phyloP scores from a whole-genome alignment of 352 stramenopile genomes.

The Salisapilia sapeloensis region DNA sequence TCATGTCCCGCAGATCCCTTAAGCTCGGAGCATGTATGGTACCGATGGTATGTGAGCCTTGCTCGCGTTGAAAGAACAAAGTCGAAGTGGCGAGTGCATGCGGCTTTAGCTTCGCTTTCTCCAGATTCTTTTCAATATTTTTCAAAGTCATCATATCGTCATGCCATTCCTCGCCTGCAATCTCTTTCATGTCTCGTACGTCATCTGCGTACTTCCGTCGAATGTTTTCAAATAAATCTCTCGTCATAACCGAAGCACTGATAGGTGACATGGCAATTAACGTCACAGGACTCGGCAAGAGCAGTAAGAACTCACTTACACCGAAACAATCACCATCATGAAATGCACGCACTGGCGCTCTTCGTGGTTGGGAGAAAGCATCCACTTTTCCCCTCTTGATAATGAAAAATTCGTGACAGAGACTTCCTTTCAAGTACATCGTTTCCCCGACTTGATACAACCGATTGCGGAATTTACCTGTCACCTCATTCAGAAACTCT shows the following conservation, averaged over 20 bases:
- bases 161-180: slow-evolving; percentile 16
- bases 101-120: slow-evolving; percentile 27
- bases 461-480: slow-evolving; percentile 54
- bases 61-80: slow-evolving; percentile 31
- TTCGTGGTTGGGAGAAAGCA: slow-evolving; percentile 27
- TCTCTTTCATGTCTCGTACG: slow-evolving; percentile 24
- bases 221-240: slow-evolving; percentile 51
- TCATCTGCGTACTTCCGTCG: slow-evolving; percentile 44
- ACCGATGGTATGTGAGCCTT: not conserved
- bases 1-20: not conserved
- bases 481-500: slow-evolving; percentile 65
- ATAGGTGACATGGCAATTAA: slow-evolving; percentile 26
- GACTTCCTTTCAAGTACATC: slow-evolving; percentile 43
- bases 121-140: slow-evolving; percentile 23
- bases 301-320: slow-evolving; percentile 44
- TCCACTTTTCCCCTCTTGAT: slow-evolving; percentile 44
- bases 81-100: slow-evolving; percentile 25
- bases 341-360: slow-evolving; percentile 29
- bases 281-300: slow-evolving; percentile 17
- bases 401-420: slow-evolving; percentile 55
- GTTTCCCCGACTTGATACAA: slow-evolving; percentile 58
- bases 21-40: not conserved
- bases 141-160: slow-evolving; percentile 16
- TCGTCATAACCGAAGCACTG: slow-evolving; percentile 48
- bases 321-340: slow-evolving; percentile 55